These are phyloP conservation scores for Aspergillus nanangensis DNA, from an alignment of 495 filamentous ascomycete genomes.

Conservation along the genomic window DNA sequence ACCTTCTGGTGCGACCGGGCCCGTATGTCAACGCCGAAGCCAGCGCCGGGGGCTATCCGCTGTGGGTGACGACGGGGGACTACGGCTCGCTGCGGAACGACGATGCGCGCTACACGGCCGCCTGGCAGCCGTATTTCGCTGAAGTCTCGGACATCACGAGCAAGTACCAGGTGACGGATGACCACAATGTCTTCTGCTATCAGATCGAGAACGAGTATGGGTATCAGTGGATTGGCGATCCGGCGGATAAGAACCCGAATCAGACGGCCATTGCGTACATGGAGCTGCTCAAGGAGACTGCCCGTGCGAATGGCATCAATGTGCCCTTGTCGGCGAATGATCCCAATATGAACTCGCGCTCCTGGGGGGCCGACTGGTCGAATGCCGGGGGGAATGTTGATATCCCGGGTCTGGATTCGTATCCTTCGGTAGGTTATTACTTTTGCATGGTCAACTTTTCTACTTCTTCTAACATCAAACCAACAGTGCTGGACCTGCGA, in stretches of 20 bases:
- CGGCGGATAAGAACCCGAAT: slow-evolving; percentile 39
- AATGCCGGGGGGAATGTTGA: slow-evolving; percentile 53
- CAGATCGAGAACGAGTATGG: slow-evolving; percentile 63
- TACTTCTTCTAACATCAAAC: too few species aligned
- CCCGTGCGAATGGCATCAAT: slow-evolving; percentile 48
- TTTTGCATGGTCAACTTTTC: neutral
- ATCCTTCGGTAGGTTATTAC: slow-evolving; percentile 41
- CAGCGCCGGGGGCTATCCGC: slow-evolving; percentile 53
- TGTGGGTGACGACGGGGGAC: slow-evolving; percentile 59
- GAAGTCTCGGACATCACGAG: slow-evolving; percentile 45
- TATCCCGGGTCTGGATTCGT: slow-evolving; percentile 52
- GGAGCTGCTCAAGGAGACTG: slow-evolving; percentile 46
- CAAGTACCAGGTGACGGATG: slow-evolving; percentile 51
- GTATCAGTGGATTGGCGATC: slow-evolving; percentile 46
- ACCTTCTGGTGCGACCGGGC: slow-evolving; percentile 34
- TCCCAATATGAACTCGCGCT: slow-evolving; percentile 46
- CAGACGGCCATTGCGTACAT: slow-evolving; percentile 48
- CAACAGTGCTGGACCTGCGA: slow-evolving; percentile 54
- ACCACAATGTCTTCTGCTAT: slow-evolving; percentile 49
- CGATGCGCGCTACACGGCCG: slow-evolving; percentile 51
- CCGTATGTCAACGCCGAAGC: slow-evolving; percentile 49
- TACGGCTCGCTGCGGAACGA: slow-evolving; percentile 55
- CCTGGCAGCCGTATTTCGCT: slow-evolving; percentile 45
- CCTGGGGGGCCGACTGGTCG: slow-evolving; percentile 52
- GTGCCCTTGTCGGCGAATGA: slow-evolving; percentile 53